phyloP scores from a whole-genome alignment of 106 monocot species.

The Hemerocallis citrina region DNA sequence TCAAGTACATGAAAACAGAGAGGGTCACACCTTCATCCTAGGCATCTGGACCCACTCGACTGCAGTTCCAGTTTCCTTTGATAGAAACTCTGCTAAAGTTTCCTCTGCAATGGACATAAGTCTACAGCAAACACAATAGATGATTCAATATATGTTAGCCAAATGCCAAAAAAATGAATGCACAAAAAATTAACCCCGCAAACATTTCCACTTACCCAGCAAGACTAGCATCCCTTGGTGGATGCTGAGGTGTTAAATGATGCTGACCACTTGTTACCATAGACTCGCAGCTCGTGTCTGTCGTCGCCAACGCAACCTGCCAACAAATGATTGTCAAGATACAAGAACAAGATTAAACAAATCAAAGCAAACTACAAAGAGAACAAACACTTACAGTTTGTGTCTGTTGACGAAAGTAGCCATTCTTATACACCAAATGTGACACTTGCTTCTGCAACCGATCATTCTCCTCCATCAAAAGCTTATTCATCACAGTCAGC shows the following conservation, averaged over 20 bases:
- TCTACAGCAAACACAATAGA: slow-evolving; percentile 17
- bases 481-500: slow-evolving; percentile 73
- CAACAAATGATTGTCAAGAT: too few species aligned
- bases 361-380: neutral
- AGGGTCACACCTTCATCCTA: slow-evolving; percentile 60
- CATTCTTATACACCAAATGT: slow-evolving; percentile 55
- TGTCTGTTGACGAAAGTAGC: slow-evolving; percentile 46
- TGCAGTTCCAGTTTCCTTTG: slow-evolving; percentile 82
- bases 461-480: slow-evolving; percentile 79
- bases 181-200: neutral
- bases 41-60: slow-evolving; percentile 87
- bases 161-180: neutral
- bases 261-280: slow-evolving; percentile 42
- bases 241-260: slow-evolving; percentile 15
- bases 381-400: slow-evolving; percentile 20
- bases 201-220: slow-evolving; percentile 33
- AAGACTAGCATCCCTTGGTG: slow-evolving; percentile 54
- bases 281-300: slow-evolving; percentile 66
- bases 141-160: neutral
- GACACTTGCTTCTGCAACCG: slow-evolving; percentile 79
- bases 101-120: slow-evolving; percentile 70
- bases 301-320: slow-evolving; percentile 31
- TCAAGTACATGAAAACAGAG: neutral
- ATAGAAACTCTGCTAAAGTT: slow-evolving; percentile 82
- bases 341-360: neutral